These are phyloP conservation scores for Vitis rupestris DNA, from an alignment of 164 flowering plant species.

Conservation along the genomic window DNA sequence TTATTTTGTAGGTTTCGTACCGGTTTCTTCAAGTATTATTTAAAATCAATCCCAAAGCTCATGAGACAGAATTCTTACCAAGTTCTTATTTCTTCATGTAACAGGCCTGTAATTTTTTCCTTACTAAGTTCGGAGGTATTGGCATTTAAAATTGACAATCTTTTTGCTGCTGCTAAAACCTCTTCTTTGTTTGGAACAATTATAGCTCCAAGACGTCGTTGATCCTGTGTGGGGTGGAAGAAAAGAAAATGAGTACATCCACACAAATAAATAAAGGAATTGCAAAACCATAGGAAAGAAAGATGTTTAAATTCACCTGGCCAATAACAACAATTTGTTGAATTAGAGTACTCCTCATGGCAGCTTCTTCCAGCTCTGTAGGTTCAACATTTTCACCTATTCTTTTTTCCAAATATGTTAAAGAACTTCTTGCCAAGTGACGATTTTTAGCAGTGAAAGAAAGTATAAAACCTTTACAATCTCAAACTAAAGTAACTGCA, in stretches of 20 bases:
- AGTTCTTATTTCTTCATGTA: constrained; percentile 55
- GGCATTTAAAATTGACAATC: constrained; percentile 32
- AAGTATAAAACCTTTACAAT: background rate
- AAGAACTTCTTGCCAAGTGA: background rate
- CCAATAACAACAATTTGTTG: constrained; percentile 93
- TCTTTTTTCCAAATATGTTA: background rate
- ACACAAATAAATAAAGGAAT: background rate
- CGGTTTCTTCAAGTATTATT: too few relatives aligned
- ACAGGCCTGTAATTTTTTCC: constrained; percentile 39
- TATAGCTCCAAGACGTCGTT: constrained; percentile 87
- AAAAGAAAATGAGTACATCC: background rate
- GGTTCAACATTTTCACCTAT: constrained; percentile 98
- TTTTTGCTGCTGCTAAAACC: constrained; percentile 46
- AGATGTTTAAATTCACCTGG: constrained; percentile 50
- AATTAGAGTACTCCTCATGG: constrained; percentile 71
- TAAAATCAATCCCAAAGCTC: background rate
- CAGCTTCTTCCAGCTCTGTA: constrained; percentile 81
- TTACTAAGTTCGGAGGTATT: constrained; percentile 47
- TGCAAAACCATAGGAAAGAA: background rate
- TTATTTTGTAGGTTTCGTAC: too few relatives aligned
- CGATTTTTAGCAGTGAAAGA: too few relatives aligned
- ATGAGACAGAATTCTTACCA: constrained; percentile 42
- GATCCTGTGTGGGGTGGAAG: constrained; percentile 50
- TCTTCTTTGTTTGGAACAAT: constrained; percentile 89
- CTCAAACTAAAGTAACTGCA: background rate